These are phyloP conservation scores for Geranomyces michiganensis DNA, from an alignment of 192 early-diverging fungal genomes.

Conservation along the genomic window DNA sequence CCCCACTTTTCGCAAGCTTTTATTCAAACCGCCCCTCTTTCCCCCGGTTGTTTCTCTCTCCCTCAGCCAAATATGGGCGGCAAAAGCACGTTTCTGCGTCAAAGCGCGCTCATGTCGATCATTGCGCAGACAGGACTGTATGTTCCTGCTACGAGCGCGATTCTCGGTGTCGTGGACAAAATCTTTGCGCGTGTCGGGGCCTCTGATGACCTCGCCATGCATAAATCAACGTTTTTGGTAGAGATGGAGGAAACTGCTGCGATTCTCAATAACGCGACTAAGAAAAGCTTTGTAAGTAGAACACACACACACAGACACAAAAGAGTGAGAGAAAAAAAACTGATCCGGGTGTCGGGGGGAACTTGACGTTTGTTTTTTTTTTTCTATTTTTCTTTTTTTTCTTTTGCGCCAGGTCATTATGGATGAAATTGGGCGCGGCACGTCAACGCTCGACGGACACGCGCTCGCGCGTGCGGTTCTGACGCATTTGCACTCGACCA, in stretches of 20 bases:
- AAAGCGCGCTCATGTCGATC: constrained; percentile 55
- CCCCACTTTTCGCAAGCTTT: neutral
- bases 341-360: too few species aligned
- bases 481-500: constrained; percentile 53
- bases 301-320: too few species aligned
- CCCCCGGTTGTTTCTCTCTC: neutral
- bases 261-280: constrained; percentile 69
- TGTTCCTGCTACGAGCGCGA: constrained; percentile 69
- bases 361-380: too few species aligned
- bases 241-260: constrained; percentile 73
- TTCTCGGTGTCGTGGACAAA: constrained; percentile 69
- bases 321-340: too few species aligned
- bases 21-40: constrained; percentile 13
- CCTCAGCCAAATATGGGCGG: constrained; percentile 84
- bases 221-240: constrained; percentile 80
- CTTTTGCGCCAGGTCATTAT: constrained; percentile 65
- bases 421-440: constrained; percentile 83
- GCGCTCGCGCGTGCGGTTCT: constrained; percentile 72
- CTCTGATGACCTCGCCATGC: constrained; percentile 64
- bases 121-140: constrained; percentile 77
- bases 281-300: constrained; percentile 41
- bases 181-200: constrained; percentile 76
- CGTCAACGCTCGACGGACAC: constrained; percentile 72
- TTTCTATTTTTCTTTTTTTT: too few species aligned
- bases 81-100: constrained; percentile 69